These are phyloP conservation scores for Rhamnella rubrinervis DNA, from an alignment of 331 rosid genomes.

Conservation along the genomic window DNA sequence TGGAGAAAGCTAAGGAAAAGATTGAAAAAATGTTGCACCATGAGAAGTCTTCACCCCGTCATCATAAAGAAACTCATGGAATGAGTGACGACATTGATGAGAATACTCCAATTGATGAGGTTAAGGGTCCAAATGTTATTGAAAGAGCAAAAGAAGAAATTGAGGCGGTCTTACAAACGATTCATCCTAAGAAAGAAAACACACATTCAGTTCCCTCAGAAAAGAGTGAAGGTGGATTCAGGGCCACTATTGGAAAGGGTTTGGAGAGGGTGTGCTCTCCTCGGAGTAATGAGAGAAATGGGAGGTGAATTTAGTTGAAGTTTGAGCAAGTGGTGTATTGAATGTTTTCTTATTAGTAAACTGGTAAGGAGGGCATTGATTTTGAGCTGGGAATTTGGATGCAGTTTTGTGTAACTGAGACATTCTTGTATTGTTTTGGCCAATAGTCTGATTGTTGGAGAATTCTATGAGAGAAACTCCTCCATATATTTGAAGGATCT, in stretches of 20 bases:
- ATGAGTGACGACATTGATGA: constrained; percentile 53
- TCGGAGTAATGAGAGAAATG: constrained; percentile 8
- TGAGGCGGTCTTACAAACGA: constrained; percentile 55
- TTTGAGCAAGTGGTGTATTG: background rate
- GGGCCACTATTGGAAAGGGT: constrained; percentile 18
- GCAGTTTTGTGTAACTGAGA: background rate
- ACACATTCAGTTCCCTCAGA: constrained; percentile 16
- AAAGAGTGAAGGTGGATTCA: constrained; percentile 27
- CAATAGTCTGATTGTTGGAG: no score
- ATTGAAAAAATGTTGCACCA: constrained; percentile 47
- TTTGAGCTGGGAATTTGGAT: no score
- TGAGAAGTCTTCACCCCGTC: constrained; percentile 42
- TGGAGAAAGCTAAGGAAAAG: constrained; percentile 52
- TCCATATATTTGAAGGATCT: no score
- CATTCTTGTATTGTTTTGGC: background rate
- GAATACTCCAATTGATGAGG: constrained; percentile 46
- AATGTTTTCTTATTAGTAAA: background rate
- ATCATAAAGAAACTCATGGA: constrained; percentile 66
- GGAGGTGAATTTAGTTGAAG: constrained; percentile 1
- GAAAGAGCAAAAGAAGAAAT: constrained; percentile 78
- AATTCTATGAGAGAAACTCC: no score
- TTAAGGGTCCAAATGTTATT: constrained; percentile 61
- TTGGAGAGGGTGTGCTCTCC: constrained; percentile 32
- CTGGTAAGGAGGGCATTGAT: no score
- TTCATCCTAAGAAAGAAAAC: constrained; percentile 52